Conservation (phyloP, 805 yeast genomes). For the Yarrowia bubula region DNA sequence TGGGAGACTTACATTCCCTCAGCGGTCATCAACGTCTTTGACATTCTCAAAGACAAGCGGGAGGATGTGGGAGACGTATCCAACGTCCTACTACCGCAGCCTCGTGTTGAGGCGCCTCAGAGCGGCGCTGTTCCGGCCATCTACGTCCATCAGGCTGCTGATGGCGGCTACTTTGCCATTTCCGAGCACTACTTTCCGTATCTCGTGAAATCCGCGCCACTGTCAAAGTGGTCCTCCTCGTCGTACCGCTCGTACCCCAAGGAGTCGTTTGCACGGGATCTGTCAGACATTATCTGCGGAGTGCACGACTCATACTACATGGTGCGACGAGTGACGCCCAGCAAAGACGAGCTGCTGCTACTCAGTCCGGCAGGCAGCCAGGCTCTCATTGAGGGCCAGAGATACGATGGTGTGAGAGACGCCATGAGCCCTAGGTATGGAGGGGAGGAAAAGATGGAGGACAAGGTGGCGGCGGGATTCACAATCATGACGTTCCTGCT, state of each 20-base stretch:
- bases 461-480: background rate
- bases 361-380: constrained; percentile 12
- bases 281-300: constrained; percentile 31
- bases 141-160: constrained; percentile 60
- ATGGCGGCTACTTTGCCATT: constrained; percentile 79
- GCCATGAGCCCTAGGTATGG: constrained; percentile 4
- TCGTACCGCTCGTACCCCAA: constrained; percentile 8
- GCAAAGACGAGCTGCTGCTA: background rate
- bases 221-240: constrained; percentile 56
- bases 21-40: constrained; percentile 75
- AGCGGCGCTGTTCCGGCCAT: constrained; percentile 46
- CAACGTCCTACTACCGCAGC: constrained; percentile 42
- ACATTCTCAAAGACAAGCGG: constrained; percentile 48
- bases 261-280: constrained; percentile 13
- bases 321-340: background rate
- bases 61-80: constrained; percentile 27
- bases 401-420: background rate
- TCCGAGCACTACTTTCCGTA: constrained; percentile 77
- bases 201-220: constrained; percentile 74
- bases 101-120: constrained; percentile 30
- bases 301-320: constrained; percentile 32
- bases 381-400: constrained; percentile 26
- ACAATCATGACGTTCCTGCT: background rate
- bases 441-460: background rate
- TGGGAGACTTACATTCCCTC: constrained; percentile 79